A percentile compares a stretch with the other conserved stretches of the same genome.
These are phyloP conservation scores for Larix kaempferi DNA, from an alignment of 75 land plant genomes.

Conservation along the genomic window DNA sequence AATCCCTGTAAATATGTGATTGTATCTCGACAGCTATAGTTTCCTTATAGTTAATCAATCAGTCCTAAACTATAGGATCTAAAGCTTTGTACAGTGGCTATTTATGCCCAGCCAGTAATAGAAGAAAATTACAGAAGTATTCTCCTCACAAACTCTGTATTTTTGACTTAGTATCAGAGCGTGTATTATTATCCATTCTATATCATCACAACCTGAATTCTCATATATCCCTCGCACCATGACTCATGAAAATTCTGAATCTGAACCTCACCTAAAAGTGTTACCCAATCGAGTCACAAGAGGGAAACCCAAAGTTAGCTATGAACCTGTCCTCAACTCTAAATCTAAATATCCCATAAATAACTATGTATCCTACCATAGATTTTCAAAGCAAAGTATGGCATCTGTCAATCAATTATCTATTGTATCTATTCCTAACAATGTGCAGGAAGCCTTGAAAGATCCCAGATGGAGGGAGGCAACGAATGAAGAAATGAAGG, in stretches of 20 bases:
- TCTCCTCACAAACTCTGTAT: too few relatives aligned
- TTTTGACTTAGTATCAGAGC: too few relatives aligned
- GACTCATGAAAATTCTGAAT: not conserved
- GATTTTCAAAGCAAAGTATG: constrained; percentile 7
- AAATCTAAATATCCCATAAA: constrained; percentile 20
- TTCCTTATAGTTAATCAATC: too few relatives aligned
- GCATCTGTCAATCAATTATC: constrained; percentile 20
- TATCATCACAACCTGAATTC: too few relatives aligned
- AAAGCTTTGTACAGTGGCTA: too few relatives aligned
- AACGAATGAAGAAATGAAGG: constrained; percentile 29
- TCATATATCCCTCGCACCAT: too few relatives aligned
- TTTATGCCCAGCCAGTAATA: too few relatives aligned
- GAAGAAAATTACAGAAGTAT: too few relatives aligned
- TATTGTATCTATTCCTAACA: constrained; percentile 21
- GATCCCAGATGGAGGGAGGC: constrained; percentile 24
- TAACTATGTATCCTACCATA: constrained; percentile 15
- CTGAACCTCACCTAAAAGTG: not conserved
- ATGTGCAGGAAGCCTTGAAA: constrained; percentile 17
- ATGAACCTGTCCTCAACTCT: constrained; percentile 15
- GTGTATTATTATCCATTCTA: too few relatives aligned
- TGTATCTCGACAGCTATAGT: too few relatives aligned
- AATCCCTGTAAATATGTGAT: too few relatives aligned
- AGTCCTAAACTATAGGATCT: too few relatives aligned
- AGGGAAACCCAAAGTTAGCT: constrained; percentile 15
- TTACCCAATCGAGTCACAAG: not conserved